Percentiles rank a stretch among this genome's conserved stretches.
Conservation (phyloP, 345 rosid species). For the Camelina laxa region DNA sequence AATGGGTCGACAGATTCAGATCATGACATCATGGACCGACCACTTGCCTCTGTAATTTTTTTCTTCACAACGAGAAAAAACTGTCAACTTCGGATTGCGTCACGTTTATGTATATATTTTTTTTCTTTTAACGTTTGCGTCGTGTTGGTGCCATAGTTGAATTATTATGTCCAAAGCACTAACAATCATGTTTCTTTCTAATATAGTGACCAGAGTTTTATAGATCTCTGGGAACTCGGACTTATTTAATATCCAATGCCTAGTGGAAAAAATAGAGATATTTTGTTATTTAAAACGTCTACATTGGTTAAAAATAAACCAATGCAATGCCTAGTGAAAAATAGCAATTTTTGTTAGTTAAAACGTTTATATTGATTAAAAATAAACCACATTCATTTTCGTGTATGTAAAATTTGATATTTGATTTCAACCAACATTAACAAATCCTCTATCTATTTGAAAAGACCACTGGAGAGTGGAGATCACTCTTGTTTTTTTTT, state of each 20-base stretch:
- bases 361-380: no score
- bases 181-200: not conserved
- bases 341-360: no score
- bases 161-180: conserved; percentile 3
- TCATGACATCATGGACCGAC: conserved; percentile 13
- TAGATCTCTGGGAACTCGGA: not conserved
- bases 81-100: conserved; percentile 31
- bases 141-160: conserved; percentile 9
- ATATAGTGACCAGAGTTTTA: not conserved
- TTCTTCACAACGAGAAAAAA: not conserved
- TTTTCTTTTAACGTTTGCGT: not conserved
- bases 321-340: no score
- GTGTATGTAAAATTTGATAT: no score
- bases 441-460: not conserved
- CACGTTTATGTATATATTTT: conserved; percentile 9
- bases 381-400: not conserved
- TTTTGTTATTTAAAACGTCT: no score
- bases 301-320: no score
- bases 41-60: not conserved
- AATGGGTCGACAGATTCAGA: conserved; percentile 20
- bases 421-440: not conserved
- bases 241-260: no score
- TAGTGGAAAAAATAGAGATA: no score
- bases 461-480: not conserved
- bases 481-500: no score